A percentile compares a stretch with the other conserved stretches of the same genome.
phyloP scores from a whole-genome alignment of 768 basidiomycete genomes.

The Rickenella mellea region DNA sequence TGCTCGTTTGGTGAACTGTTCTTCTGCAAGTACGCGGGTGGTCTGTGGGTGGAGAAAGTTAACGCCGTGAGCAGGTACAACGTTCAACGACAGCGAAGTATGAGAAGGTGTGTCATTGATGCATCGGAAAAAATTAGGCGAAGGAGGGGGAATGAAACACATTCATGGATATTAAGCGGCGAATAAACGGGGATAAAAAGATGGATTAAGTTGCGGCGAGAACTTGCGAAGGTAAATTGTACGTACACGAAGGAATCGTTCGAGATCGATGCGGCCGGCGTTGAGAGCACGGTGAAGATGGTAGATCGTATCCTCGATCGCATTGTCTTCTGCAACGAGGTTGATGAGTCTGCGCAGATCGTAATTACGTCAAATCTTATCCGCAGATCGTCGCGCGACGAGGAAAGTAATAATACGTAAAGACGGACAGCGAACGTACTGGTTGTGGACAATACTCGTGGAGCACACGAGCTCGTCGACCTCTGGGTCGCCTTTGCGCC shows the following conservation, averaged over 20 bases:
- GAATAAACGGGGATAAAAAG: too few relatives aligned
- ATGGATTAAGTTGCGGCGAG: too few relatives aligned
- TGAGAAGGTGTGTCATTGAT: too few relatives aligned
- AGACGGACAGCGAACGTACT: conserved; percentile 45
- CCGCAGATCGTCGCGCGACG: background rate
- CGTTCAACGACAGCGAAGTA: too few relatives aligned
- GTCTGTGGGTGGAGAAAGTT: conserved; percentile 32
- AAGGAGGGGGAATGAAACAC: too few relatives aligned
- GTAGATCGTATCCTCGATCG: conserved; percentile 97
- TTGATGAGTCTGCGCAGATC: conserved; percentile 70
- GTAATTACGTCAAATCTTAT: too few relatives aligned
- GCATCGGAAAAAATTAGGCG: too few relatives aligned
- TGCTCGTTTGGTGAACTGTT: conserved; percentile 96
- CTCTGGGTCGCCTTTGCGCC: conserved; percentile 78
- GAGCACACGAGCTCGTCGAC: conserved; percentile 97
- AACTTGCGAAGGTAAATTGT: too few relatives aligned
- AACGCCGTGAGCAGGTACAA: too few relatives aligned
- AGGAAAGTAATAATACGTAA: conserved; percentile 4
- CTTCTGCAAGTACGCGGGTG: conserved; percentile 81
- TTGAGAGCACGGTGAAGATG: conserved; percentile 92
- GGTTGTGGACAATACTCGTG: conserved; percentile 92
- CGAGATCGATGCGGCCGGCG: conserved; percentile 84
- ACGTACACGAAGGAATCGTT: conserved; percentile 82
- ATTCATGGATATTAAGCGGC: too few relatives aligned
- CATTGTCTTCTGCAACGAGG: conserved; percentile 97